Base-by-base conservation (phyloP, 2,329 filamentous ascomycete genomes). In the Ceratocystis cubensis region DNA sequence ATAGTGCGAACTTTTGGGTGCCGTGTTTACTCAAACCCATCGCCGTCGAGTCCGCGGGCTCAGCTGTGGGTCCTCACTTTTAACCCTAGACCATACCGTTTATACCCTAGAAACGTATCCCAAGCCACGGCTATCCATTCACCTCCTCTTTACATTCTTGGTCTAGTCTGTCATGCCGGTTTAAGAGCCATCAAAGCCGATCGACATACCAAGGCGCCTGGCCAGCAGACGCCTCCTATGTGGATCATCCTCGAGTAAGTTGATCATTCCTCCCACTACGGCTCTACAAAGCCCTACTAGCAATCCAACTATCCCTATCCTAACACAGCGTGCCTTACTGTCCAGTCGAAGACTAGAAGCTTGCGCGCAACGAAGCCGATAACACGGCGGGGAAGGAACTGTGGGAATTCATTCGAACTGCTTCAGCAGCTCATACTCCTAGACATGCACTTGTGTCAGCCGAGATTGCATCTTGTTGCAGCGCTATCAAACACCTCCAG, bases 311-410 rank as follows among this genome's bases (percentile, higher is more conserved):
- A 62, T 65, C 28, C 57, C 15, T 25, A 67, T 66, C 69, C 70
- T 65, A 65, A 66, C 66, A 28, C 28, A 88, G 85, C 69, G 81
- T 89, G 44, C 82, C 86, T 2, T 76, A 83, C 71, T 90, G 84
- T 72, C 88, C 88, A 1, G 74, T 75, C 5, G 88, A 91, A 75
- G 88, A 92, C 76, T 81, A 84, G 61, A 91, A 91, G 74, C 78
- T 89, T 89, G 50, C 85, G 88, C 41, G 87, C 88, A 20, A 81
- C 82, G 1, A 78, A 72, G 28, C 73, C 88, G 65, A 75, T 77
- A 45, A 80, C 80, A 56, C 82, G 88, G 37, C 82, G 87, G 30
- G 88, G 88, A 64, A 88, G 88, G 41, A 92, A 91, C 73, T 85
- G 85, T 69, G 82, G 85, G 28, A 91, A 91, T 73, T 82, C 83